Percentiles rank a stretch among this genome's conserved stretches.
Evolutionary conservation across 2,329 filamentous ascomycete species (phyloP).

Genomic region (Huntiella bhutanensis): DNA sequence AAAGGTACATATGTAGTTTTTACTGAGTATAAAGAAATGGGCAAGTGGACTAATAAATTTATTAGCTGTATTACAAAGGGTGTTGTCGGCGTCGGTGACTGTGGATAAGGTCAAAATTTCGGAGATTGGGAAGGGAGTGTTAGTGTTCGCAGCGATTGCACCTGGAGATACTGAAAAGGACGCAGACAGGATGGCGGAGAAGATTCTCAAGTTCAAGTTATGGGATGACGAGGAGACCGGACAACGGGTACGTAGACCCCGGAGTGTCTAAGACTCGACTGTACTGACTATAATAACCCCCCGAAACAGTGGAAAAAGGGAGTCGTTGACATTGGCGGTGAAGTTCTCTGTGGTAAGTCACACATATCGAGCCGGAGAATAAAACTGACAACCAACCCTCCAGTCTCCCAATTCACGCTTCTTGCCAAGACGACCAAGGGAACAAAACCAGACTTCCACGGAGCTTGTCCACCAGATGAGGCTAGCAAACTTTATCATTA

Average conservation of each 20-base stretch:
- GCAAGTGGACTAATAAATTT: background rate
- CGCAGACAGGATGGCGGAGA: constrained; percentile 61
- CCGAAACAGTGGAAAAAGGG: constrained; percentile 63
- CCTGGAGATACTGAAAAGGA: constrained; percentile 83
- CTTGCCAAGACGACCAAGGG: constrained; percentile 89
- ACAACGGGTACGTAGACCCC: constrained; percentile 31
- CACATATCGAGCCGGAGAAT: background rate
- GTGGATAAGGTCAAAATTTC: constrained; percentile 84
- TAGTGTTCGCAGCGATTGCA: constrained; percentile 81
- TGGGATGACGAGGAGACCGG: constrained; percentile 65
- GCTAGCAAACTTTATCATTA: constrained; percentile 67
- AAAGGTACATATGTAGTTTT: constrained; percentile 5
- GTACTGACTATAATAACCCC: background rate
- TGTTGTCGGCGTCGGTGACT: constrained; percentile 86
- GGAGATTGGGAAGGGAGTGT: constrained; percentile 70
- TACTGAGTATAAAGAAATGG: background rate
- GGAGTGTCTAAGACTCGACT: background rate
- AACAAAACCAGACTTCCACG: constrained; percentile 87
- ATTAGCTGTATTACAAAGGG: constrained; percentile 79
- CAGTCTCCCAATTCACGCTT: constrained; percentile 93
- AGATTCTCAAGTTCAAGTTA: constrained; percentile 74
- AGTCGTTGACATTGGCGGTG: constrained; percentile 73
- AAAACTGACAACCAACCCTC: background rate
- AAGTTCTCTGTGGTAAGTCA: constrained; percentile 70
- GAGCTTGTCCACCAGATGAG: constrained; percentile 58